Evolutionary conservation across 2,329 filamentous ascomycete genomes (phyloP).

Genomic region (Hymenoscyphus scutula): DNA sequence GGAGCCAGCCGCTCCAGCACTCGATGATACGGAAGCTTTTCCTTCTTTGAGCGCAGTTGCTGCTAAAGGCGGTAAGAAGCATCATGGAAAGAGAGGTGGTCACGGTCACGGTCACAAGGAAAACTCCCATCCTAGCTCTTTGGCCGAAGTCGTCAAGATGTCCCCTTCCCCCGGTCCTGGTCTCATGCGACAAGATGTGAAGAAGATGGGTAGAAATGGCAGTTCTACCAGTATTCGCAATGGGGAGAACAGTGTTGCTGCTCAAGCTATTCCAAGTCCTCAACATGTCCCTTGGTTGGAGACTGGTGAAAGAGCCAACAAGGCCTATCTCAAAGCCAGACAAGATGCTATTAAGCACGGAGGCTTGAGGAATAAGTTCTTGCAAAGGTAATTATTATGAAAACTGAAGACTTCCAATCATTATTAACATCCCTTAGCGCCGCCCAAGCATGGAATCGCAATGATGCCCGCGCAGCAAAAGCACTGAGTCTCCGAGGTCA

Average conservation of each 20-base stretch:
- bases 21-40: constrained; percentile 95
- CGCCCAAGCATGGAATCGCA: constrained; percentile 97
- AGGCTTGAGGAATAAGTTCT: constrained; percentile 91
- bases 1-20: constrained; percentile 69
- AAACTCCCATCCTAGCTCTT: constrained; percentile 66
- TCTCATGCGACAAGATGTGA: constrained; percentile 57
- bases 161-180: constrained; percentile 75
- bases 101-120: constrained; percentile 72
- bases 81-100: constrained; percentile 86
- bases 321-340: constrained; percentile 90
- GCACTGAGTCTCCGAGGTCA: constrained; percentile 91
- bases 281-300: constrained; percentile 96
- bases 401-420: background rate
- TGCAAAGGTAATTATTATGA: constrained; percentile 70
- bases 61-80: constrained; percentile 79
- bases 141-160: constrained; percentile 95
- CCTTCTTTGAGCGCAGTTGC: constrained; percentile 78
- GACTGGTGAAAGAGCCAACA: constrained; percentile 86
- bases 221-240: constrained; percentile 62
- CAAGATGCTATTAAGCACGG: constrained; percentile 97
- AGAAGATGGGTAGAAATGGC: constrained; percentile 60
- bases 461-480: constrained; percentile 93
- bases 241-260: constrained; percentile 76
- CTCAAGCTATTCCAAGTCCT: constrained; percentile 80
- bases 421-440: constrained; percentile 56